Conservation (phyloP, 2,329 filamentous ascomycete species). For the Claviceps spartinae region DNA sequence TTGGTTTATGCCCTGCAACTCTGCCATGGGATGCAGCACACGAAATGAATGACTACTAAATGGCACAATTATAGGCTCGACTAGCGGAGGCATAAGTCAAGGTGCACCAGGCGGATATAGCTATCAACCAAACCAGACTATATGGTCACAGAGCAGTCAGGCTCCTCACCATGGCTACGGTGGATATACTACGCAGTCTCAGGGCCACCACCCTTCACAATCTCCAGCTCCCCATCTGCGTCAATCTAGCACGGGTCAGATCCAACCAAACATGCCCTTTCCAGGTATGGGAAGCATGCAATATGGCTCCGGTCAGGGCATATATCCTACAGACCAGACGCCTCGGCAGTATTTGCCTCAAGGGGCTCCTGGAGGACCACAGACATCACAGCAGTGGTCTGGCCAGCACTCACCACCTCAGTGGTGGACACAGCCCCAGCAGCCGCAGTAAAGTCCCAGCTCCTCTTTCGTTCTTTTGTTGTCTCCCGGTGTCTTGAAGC, state of each 20-base stretch:
- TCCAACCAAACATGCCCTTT: constrained; percentile 47
- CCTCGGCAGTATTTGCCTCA: constrained; percentile 56
- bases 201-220: constrained; percentile 37
- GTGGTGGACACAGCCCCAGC: constrained; percentile 41
- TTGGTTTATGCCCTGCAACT: not conserved
- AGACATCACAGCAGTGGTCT: constrained; percentile 39
- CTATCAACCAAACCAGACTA: constrained; percentile 44
- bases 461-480: not conserved
- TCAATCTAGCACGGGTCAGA: constrained; percentile 40
- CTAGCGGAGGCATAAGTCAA: constrained; percentile 37
- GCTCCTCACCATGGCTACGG: constrained; percentile 44
- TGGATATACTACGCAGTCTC: constrained; percentile 38
- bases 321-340: constrained; percentile 50
- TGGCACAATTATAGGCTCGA: constrained; percentile 28
- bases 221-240: constrained; percentile 47
- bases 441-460: constrained; percentile 22
- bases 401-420: constrained; percentile 49
- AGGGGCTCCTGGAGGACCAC: constrained; percentile 35
- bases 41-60: not conserved
- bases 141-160: constrained; percentile 57
- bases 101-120: constrained; percentile 46
- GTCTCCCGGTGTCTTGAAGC: not conserved
- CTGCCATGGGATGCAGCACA: not conserved
- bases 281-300: constrained; percentile 48
- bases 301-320: constrained; percentile 41